These are phyloP conservation scores for Alternaria novae-zelandiae DNA, from an alignment of 2,329 filamentous ascomycete species.

Conservation along the genomic window DNA sequence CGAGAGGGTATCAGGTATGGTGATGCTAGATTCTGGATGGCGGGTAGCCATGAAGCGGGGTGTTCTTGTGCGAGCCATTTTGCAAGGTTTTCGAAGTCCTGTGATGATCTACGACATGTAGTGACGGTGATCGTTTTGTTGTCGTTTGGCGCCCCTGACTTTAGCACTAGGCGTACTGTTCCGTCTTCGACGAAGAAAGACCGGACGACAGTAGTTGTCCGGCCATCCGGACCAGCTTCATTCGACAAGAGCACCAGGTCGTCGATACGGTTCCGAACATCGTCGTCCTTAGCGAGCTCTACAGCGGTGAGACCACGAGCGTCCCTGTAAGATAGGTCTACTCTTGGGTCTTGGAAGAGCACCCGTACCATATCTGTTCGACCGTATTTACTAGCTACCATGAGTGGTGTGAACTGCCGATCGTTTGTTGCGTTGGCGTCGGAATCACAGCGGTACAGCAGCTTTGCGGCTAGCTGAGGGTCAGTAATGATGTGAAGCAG, in stretches of 20 bases:
- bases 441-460: conserved; percentile 86
- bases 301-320: conserved; percentile 89
- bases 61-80: conserved; percentile 86
- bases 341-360: conserved; percentile 84
- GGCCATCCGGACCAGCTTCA: conserved; percentile 70
- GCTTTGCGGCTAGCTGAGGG: conserved; percentile 72
- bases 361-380: conserved; percentile 90
- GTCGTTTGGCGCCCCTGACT: conserved; percentile 86
- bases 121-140: conserved; percentile 89
- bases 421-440: conserved; percentile 96
- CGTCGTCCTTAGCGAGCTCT: conserved; percentile 96
- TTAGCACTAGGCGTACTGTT: conserved; percentile 88
- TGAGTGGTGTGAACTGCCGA: conserved; percentile 90
- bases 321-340: conserved; percentile 85
- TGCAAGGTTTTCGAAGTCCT: conserved; percentile 90
- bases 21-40: conserved; percentile 76
- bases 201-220: conserved; percentile 90
- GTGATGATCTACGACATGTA: conserved; percentile 84
- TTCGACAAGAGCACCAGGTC: conserved; percentile 83
- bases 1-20: conserved; percentile 94
- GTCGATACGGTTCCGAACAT: conserved; percentile 94
- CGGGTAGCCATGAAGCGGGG: conserved; percentile 92
- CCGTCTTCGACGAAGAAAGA: conserved; percentile 98
- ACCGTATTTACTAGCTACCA: conserved; percentile 98
- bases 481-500: conserved; percentile 96